Conservation (phyloP, 257 asterid species). For the Asclepias syriaca region DNA sequence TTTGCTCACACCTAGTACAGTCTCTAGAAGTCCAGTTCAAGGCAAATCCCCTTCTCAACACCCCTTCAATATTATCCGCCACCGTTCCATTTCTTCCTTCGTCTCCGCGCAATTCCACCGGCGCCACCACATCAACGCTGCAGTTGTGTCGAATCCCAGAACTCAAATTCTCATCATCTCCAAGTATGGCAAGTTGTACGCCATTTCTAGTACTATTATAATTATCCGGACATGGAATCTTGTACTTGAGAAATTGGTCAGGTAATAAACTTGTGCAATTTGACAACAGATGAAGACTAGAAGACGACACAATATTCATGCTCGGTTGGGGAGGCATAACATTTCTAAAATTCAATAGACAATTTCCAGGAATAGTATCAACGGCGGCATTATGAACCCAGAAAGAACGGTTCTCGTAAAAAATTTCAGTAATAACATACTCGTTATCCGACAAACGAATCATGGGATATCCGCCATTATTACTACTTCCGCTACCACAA, state of each 20-base stretch:
- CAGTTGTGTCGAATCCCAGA: conserved; percentile 28
- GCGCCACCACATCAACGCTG: conserved; percentile 19
- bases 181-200: conserved; percentile 28
- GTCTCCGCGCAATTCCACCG: no score
- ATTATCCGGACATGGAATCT: not conserved
- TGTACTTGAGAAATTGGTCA: no score
- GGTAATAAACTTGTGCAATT: no score
- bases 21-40: conserved; percentile 42
- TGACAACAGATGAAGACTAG: conserved; percentile 34
- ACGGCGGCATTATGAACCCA: no score
- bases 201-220: no score
- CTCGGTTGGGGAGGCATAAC: conserved; percentile 10
- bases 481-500: conserved; percentile 21
- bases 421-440: conserved; percentile 32
- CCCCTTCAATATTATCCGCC: conserved; percentile 11
- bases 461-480: conserved; percentile 10
- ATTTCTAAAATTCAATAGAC: conserved; percentile 35
- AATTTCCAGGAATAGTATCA: not conserved
- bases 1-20: not conserved
- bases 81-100: not conserved
- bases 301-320: not conserved
- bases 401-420: no score
- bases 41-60: conserved; percentile 46
- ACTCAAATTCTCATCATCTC: conserved; percentile 16
- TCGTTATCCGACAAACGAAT: no score